Conservation (phyloP, 345 rosid species). For the Orychophragmus violaceus region DNA sequence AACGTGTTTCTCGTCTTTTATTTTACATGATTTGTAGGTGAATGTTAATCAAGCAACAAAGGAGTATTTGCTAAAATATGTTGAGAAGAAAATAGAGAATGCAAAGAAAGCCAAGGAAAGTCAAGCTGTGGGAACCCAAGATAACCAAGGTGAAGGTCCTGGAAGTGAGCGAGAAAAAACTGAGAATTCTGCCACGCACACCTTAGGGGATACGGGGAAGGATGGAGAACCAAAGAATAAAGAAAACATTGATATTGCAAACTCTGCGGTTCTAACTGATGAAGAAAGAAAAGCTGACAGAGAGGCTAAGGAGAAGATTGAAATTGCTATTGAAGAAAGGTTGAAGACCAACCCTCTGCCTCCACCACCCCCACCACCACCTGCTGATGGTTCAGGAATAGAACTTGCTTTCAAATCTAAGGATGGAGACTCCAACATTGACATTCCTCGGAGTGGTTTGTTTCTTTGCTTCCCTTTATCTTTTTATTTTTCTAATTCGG, state of each 20-base stretch:
- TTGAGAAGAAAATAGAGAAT: conserved; percentile 66
- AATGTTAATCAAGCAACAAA: conserved; percentile 87
- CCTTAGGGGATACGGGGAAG: conserved; percentile 39
- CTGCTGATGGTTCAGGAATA: conserved; percentile 44
- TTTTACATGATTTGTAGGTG: conserved; percentile 37
- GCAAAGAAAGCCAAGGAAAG: conserved; percentile 54
- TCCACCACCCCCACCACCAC: conserved; percentile 66
- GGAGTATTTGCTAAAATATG: conserved; percentile 75
- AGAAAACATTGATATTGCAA: conserved; percentile 50
- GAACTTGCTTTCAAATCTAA: conserved; percentile 53
- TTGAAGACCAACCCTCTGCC: conserved; percentile 75
- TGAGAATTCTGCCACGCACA: conserved; percentile 29
- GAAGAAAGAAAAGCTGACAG: conserved; percentile 75
- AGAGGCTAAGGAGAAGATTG: conserved; percentile 65
- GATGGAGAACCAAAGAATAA: conserved; percentile 43
- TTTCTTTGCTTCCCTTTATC: conserved; percentile 8
- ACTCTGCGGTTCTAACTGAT: conserved; percentile 67
- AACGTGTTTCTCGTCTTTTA: not conserved
- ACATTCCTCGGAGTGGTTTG: conserved; percentile 48
- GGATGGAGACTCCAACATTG: conserved; percentile 61
- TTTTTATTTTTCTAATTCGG: not conserved
- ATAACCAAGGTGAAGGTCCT: conserved; percentile 36
- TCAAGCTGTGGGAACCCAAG: conserved; percentile 37
- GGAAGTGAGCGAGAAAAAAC: conserved; percentile 39
- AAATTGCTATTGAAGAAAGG: conserved; percentile 70